A percentile compares a stretch with the other conserved stretches of the same genome.
Conservation (phyloP, 305 asterid genomes). For the Plantago coronopus region DNA sequence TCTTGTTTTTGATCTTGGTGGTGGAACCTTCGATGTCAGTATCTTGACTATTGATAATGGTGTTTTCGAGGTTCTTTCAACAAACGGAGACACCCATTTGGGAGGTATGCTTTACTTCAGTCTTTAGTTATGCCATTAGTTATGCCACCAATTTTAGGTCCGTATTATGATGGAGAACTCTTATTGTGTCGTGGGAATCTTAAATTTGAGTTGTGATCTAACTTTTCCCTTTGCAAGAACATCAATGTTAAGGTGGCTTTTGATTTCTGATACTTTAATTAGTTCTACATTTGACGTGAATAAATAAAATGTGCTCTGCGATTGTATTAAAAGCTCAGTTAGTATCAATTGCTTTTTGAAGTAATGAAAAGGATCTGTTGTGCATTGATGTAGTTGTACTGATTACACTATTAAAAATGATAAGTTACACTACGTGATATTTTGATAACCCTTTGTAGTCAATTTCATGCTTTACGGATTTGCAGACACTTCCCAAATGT, state of each 20-base stretch:
- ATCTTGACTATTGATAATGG: constrained; percentile 54
- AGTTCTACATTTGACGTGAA: not conserved
- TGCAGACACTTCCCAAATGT: not conserved
- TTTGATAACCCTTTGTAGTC: not conserved
- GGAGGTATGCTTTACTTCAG: constrained; percentile 38
- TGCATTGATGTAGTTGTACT: not conserved
- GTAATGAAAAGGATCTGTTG: too few species aligned
- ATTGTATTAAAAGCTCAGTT: not conserved
- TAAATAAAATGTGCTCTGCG: not conserved
- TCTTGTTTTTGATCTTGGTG: constrained; percentile 59
- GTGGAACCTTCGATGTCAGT: constrained; percentile 65
- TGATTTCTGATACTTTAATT: not conserved
- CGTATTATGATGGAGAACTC: not conserved
- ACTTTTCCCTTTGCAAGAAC: not conserved
- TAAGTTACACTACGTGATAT: not conserved
- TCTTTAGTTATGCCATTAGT: not conserved
- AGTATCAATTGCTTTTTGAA: not conserved
- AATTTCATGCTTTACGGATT: not conserved
- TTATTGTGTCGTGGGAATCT: not conserved
- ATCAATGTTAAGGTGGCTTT: not conserved
- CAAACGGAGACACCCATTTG: constrained; percentile 58
- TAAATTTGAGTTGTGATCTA: not conserved
- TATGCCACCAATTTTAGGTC: not conserved
- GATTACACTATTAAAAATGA: too few species aligned
- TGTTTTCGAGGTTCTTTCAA: constrained; percentile 57